These are phyloP conservation scores for Myxozyma sirexii DNA, from an alignment of 805 yeast genomes.

Conservation along the genomic window DNA sequence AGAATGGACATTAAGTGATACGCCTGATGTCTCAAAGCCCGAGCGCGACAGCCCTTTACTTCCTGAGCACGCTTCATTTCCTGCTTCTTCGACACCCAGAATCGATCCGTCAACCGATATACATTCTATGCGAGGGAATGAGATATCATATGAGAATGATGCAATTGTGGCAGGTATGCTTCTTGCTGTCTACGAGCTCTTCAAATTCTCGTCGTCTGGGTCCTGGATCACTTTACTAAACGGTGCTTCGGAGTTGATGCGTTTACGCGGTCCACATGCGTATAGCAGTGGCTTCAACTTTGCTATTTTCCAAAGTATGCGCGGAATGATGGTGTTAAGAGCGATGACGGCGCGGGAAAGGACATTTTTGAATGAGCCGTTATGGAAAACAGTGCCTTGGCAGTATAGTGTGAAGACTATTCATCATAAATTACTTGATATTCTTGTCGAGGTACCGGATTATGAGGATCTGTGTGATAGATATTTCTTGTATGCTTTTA, in stretches of 20 bases:
- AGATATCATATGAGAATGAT: slow-evolving; percentile 21
- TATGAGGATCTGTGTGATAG: slow-evolving; percentile 2
- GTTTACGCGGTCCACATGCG: slow-evolving; percentile 18
- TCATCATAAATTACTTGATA: slow-evolving; percentile 14
- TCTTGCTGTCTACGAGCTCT: slow-evolving; percentile 18
- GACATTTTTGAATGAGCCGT: slow-evolving; percentile 16
- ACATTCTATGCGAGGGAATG: slow-evolving; percentile 18
- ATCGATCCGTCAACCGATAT: background rate
- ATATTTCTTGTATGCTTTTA: slow-evolving; percentile 2
- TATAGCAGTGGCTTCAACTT: slow-evolving; percentile 9
- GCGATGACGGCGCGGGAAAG: slow-evolving; percentile 8
- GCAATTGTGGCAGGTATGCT: slow-evolving; percentile 19
- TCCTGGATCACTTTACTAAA: slow-evolving; percentile 15
- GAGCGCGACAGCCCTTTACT: background rate
- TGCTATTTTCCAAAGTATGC: slow-evolving; percentile 17
- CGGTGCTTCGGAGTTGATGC: slow-evolving; percentile 25
- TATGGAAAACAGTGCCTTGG: slow-evolving; percentile 24
- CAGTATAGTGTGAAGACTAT: background rate
- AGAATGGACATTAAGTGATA: background rate
- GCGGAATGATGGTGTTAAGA: slow-evolving; percentile 8
- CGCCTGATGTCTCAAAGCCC: background rate
- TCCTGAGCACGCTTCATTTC: background rate
- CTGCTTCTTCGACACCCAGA: background rate
- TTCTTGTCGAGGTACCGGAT: slow-evolving; percentile 19
- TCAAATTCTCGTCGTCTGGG: slow-evolving; percentile 2